Conservation (phyloP, 352 stramenopile genomes). For the Albugo candida region DNA sequence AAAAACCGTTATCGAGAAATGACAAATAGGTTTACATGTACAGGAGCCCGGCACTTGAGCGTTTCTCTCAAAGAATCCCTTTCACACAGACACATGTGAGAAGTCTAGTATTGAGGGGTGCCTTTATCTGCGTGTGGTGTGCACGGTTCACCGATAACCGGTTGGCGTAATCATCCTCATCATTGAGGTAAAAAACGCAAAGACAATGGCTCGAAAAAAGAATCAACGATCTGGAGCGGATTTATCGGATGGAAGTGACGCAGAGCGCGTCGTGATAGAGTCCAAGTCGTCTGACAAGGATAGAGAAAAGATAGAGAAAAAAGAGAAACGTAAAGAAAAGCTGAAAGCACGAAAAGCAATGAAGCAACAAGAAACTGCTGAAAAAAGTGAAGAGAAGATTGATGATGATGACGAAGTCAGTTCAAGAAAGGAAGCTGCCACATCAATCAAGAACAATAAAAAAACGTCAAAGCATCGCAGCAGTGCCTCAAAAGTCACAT, state of each 20-base stretch:
- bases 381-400: constrained; percentile 45
- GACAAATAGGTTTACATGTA: too few relatives aligned
- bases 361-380: constrained; percentile 9
- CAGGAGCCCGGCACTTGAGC: too few relatives aligned
- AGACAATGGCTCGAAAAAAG: constrained; percentile 48
- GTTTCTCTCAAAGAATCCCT: too few relatives aligned
- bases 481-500: neutral
- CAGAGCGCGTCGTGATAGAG: constrained; percentile 11
- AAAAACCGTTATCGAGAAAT: too few relatives aligned
- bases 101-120: too few relatives aligned
- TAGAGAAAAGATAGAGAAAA: constrained; percentile 33
- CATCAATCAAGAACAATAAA: constrained; percentile 4
- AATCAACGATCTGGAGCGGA: constrained; percentile 57
- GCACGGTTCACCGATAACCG: too few relatives aligned
- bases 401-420: constrained; percentile 16
- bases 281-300: constrained; percentile 9
- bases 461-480: neutral
- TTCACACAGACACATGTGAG: too few relatives aligned
- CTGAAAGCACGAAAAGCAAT: constrained; percentile 35
- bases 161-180: too few relatives aligned
- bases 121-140: too few relatives aligned
- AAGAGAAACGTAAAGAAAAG: constrained; percentile 64
- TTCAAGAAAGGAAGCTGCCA: constrained; percentile 23
- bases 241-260: constrained; percentile 33
- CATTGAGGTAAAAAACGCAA: neutral